Conservation (phyloP, 2,329 filamentous ascomycete genomes). For the Colletotrichum musicola region DNA sequence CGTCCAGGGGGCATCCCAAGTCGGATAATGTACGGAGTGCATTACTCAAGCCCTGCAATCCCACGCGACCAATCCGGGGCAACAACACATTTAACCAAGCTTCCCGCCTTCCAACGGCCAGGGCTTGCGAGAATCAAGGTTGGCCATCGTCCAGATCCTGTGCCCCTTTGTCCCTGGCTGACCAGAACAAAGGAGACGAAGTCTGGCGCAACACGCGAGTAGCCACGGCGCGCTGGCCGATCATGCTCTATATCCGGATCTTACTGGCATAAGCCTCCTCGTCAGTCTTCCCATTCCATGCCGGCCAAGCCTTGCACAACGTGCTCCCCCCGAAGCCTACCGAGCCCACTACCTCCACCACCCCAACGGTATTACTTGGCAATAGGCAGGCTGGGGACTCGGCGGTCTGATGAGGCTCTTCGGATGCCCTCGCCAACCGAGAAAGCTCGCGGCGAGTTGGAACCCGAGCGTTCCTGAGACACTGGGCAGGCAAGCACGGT, state of each 20-base stretch:
- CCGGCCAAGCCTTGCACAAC: background rate
- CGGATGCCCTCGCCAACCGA: background rate
- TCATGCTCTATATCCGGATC: background rate
- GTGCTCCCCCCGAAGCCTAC: too few species aligned
- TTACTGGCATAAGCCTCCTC: slow-evolving; percentile 13
- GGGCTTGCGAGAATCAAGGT: background rate
- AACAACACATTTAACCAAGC: background rate
- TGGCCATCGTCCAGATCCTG: background rate
- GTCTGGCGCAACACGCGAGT: too few species aligned
- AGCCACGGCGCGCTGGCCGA: background rate
- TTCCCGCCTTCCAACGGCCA: background rate
- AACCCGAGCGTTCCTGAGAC: background rate
- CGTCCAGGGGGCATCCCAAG: too few species aligned
- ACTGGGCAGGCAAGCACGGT: background rate
- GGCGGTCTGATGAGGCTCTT: background rate
- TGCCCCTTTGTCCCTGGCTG: background rate
- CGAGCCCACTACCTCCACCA: background rate
- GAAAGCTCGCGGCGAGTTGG: background rate
- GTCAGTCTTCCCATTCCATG: background rate
- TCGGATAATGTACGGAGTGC: background rate
- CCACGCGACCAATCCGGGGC: background rate
- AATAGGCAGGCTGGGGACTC: background rate
- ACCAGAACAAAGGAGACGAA: background rate
- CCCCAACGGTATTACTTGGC: background rate
- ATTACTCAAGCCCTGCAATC: background rate